Base-by-base conservation (phyloP, 768 basidiomycete species). In the Suillus clintonianus region DNA sequence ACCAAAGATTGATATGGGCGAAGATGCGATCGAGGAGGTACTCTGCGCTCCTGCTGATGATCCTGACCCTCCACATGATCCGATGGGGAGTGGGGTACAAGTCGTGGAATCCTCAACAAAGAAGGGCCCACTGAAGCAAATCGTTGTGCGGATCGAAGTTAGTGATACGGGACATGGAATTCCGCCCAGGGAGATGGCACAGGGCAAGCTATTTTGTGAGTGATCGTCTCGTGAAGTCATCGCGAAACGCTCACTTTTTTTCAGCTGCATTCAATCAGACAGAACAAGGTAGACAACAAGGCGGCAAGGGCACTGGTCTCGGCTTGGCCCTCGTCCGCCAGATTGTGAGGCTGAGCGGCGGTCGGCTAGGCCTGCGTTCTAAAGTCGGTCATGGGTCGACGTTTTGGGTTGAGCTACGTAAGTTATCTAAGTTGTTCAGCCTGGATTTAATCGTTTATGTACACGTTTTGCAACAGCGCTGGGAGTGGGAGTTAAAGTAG, bases 101-200 rank as follows among this genome's bases (percentile, higher is more conserved):
- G n/a, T 27, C 32, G 1, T 61, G 19, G 45, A 32, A 4, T 2
- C 47, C 13, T 45, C 61, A 32, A 53, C 61, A n/a, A 58, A 3
- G 58, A 67, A 67, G 32, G 32, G 5, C 43, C 66, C 80, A 3
- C 65, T 83, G 62, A 89, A 91, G 65, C 78, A 79, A 72, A 90
- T 92, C 63, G 88, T 92, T 59, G 90, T 95, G n/a, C 82, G 94
- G 62, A 90, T 95, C 34, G 93, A 95, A 72, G 85, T 95, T 4
- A 83, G 84, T 5, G 93, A 94, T 76, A 94, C 92, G 0, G 89
- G 85, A 5, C 84, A 79, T 48, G 89, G 89, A 4, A 85, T 90
- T 61, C 78, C 79, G 55, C 82, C 82, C 45, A 80, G 80, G 69
- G 93, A 94, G 72, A 88, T 94, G 77, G 80, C 82, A 1, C 85